Evolutionary conservation across 2,329 filamentous ascomycete genomes (phyloP), one percentile per base, ranked within the genome.

Genomic region (Colletotrichum euphorbiae): DNA sequence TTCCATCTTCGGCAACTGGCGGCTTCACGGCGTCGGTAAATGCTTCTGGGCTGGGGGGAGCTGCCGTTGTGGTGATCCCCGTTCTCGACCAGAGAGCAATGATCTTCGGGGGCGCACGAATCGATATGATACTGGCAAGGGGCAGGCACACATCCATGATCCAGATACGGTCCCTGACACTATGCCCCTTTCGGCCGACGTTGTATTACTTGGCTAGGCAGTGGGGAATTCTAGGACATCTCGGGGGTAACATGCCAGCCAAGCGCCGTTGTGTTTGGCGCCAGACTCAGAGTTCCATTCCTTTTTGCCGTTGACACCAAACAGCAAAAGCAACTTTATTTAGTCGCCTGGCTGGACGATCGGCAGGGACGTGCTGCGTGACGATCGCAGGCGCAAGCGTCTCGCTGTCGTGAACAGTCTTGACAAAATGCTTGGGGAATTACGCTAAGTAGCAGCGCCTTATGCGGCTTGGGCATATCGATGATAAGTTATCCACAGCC

Each of bases 111-210:
- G 21, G 46, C 17, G 55, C 36, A 54, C 54, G 31, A 46, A 38
- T 52, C 52, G 24, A 56, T 21, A 31, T 38, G 31, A 31, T n/a
- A 13, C 28, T n/a, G 46, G n/a, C 21, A 45, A 56, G 61, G 21
- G 52, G 38, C 21, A n/a, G 19, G 36, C 38, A 38, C 43, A 40
- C 21, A 40, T 36, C 51, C n/a, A n/a, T n/a, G n/a, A n/a, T n/a
- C n/a, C 38, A 43, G 58, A 51, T 63, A 45, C 11, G 31, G 51
- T 67, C 38, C 64, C 64, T 45, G 48, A 21, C 54, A 28, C 40
- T 50, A 60, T 15, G 21, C 61, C 12, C 8, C 13, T 66, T 51
- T 40, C 11, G 36, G 63, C 33, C n/a, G 8, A 19, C 7, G 17
- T 42, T 1, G 17, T 55, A 50, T 45, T 11, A 50, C 51, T 11